Evolutionary conservation across 352 stramenopile genomes (phyloP).

Genomic region (Phytophthora uliginosa): DNA sequence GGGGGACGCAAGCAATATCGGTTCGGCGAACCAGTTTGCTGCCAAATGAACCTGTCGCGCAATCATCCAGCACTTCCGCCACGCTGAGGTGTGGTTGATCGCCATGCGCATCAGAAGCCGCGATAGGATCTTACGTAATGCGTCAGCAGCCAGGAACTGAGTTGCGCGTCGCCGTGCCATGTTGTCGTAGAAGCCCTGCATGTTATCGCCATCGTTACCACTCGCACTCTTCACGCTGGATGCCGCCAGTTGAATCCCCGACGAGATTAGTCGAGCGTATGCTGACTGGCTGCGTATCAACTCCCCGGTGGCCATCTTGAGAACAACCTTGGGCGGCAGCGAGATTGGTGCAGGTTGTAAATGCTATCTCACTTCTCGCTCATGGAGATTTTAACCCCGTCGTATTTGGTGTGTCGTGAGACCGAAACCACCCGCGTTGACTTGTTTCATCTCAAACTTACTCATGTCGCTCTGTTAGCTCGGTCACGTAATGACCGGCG

Average conservation of each 20-base stretch:
- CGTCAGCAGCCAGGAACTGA: not conserved
- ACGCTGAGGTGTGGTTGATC: constrained; percentile 41
- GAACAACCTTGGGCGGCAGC: constrained; percentile 8
- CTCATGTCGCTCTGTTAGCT: not conserved
- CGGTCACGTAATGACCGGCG: constrained; percentile 28
- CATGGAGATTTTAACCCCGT: constrained; percentile 36
- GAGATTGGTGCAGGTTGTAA: constrained; percentile 21
- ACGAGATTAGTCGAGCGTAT: constrained; percentile 39
- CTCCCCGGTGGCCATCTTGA: constrained; percentile 4
- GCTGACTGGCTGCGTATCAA: constrained; percentile 63
- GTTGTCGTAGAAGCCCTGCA: constrained; percentile 55
- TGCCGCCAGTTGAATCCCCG: constrained; percentile 24
- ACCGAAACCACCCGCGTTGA: constrained; percentile 29
- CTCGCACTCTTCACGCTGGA: constrained; percentile 10
- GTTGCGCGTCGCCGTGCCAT: constrained; percentile 25
- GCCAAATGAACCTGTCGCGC: constrained; percentile 50
- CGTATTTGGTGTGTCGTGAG: constrained; percentile 30
- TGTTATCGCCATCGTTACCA: constrained; percentile 12
- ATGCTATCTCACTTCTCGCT: constrained; percentile 29
- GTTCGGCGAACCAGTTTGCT: constrained; percentile 50
- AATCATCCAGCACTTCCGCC: constrained; percentile 52
- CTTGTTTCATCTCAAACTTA: constrained; percentile 33
- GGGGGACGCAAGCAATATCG: constrained; percentile 52
- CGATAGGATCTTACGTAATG: constrained; percentile 8
- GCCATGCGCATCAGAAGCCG: constrained; percentile 34